Conservation (phyloP, 139 green algal genomes). For the Chlamydomonas eustigma region DNA sequence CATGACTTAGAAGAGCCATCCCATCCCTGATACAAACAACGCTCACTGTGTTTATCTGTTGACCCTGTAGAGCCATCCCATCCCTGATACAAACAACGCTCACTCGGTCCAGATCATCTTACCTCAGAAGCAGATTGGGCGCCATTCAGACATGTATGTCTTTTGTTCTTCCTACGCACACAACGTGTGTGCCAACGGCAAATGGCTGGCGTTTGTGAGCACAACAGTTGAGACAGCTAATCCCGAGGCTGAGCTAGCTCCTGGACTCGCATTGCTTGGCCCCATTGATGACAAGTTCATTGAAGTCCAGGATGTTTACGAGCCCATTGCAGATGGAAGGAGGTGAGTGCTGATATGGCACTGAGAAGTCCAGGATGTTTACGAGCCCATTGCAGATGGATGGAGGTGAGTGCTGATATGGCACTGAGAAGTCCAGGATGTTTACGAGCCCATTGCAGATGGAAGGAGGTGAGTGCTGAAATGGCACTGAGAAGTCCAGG, state of each 20-base stretch:
- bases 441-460: slow-evolving; percentile 13
- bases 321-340: slow-evolving; percentile 7
- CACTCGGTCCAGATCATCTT: slow-evolving; percentile 94
- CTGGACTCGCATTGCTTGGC: slow-evolving; percentile 87
- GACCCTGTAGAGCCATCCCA: slow-evolving; percentile 75
- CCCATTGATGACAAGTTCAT: slow-evolving; percentile 93
- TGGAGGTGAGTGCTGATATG: background rate
- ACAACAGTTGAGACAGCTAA: slow-evolving; percentile 89
- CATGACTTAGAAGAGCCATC: slow-evolving; percentile 68
- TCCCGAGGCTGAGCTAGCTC: slow-evolving; percentile 60
- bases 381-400: slow-evolving; percentile 12
- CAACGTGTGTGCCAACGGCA: slow-evolving; percentile 82
- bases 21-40: slow-evolving; percentile 93
- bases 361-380: slow-evolving; percentile 31
- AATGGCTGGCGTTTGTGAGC: slow-evolving; percentile 97
- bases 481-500: slow-evolving; percentile 39
- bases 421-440: slow-evolving; percentile 33
- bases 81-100: slow-evolving; percentile 90
- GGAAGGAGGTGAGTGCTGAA: slow-evolving; percentile 2
- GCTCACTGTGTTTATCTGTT: slow-evolving; percentile 64
- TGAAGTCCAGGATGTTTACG: slow-evolving; percentile 27
- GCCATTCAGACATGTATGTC: slow-evolving; percentile 96
- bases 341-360: no score
- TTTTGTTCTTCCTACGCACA: slow-evolving; percentile 95
- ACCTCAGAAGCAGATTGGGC: slow-evolving; percentile 91